These are phyloP conservation scores for Diaporthe capsici DNA, from an alignment of 2,329 filamentous ascomycete species.

Conservation along the genomic window DNA sequence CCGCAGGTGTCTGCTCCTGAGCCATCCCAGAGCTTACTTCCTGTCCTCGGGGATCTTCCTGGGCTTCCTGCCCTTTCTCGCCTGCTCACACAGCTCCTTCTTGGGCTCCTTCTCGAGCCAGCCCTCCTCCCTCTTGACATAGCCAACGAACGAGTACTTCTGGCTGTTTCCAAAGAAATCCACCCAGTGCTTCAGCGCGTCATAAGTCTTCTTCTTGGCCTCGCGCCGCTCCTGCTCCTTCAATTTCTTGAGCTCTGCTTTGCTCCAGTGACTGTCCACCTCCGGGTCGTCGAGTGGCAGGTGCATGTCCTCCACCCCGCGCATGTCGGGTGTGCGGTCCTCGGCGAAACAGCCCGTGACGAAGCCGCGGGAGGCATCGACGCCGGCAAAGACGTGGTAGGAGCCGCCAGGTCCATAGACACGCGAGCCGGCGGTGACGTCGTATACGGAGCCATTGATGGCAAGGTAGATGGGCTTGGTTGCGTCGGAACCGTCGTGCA, in stretches of 20 bases:
- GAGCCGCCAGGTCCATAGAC: conserved; percentile 88
- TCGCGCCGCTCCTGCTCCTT: conserved; percentile 74
- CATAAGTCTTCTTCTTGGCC: conserved; percentile 75
- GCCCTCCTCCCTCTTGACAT: conserved; percentile 72
- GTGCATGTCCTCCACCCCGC: conserved; percentile 90
- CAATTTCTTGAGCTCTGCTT: conserved; percentile 65
- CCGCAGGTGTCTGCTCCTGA: neutral
- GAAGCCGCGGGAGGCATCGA: conserved; percentile 89
- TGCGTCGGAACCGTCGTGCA: conserved; percentile 84
- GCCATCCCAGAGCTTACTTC: neutral
- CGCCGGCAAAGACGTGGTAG: conserved; percentile 89
- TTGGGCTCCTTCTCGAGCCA: conserved; percentile 74
- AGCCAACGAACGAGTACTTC: conserved; percentile 87
- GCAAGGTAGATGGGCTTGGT: conserved; percentile 88
- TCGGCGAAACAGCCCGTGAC: conserved; percentile 93
- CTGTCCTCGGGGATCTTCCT: conserved; percentile 66
- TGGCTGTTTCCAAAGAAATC: conserved; percentile 84
- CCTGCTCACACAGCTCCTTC: conserved; percentile 78
- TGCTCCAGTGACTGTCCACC: conserved; percentile 71
- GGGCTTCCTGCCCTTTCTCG: conserved; percentile 69
- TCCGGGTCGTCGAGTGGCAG: conserved; percentile 73
- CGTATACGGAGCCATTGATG: conserved; percentile 89
- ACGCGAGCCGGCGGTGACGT: conserved; percentile 78
- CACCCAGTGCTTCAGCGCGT: conserved; percentile 84
- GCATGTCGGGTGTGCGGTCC: conserved; percentile 86